Conservation (phyloP, 208 protist genomes). For the Acanthamoeba culbertsoni region DNA sequence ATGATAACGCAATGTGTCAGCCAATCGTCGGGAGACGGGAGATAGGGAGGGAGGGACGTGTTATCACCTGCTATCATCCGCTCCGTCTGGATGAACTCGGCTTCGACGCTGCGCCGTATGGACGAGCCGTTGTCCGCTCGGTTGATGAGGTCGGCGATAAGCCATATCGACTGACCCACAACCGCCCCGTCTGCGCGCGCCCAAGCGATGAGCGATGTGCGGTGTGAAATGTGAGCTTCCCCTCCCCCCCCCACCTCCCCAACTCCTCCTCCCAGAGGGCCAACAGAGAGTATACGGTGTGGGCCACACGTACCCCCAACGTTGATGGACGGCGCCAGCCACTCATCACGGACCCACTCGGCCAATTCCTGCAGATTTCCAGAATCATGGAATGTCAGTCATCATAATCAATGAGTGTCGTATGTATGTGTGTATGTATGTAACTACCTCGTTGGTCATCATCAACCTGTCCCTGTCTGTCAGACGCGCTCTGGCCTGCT, state of each 20-base stretch:
- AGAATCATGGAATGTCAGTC: too few species aligned
- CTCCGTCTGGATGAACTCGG: not conserved
- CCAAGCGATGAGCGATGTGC: not conserved
- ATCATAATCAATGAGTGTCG: too few species aligned
- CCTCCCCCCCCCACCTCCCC: too few species aligned
- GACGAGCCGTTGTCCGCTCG: not conserved
- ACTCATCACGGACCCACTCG: not conserved
- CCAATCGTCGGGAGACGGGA: too few species aligned
- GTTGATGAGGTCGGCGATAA: not conserved
- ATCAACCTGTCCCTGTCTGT: not conserved
- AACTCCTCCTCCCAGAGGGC: too few species aligned
- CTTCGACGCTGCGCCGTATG: not conserved
- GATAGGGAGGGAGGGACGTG: too few species aligned
- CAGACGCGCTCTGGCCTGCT: not conserved
- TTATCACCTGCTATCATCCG: not conserved
- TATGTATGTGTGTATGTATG: too few species aligned
- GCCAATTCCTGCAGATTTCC: not conserved
- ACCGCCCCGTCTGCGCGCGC: not conserved
- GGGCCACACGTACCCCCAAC: not conserved
- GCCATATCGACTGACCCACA: not conserved
- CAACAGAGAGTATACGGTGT: too few species aligned
- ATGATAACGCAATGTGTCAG: not conserved
- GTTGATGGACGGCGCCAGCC: not conserved
- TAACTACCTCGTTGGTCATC: conserved; percentile 13
- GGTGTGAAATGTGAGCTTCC: too few species aligned